These are phyloP conservation scores for Cordyceps militaris DNA, from an alignment of 2,329 filamentous ascomycete genomes.

Conservation along the genomic window DNA sequence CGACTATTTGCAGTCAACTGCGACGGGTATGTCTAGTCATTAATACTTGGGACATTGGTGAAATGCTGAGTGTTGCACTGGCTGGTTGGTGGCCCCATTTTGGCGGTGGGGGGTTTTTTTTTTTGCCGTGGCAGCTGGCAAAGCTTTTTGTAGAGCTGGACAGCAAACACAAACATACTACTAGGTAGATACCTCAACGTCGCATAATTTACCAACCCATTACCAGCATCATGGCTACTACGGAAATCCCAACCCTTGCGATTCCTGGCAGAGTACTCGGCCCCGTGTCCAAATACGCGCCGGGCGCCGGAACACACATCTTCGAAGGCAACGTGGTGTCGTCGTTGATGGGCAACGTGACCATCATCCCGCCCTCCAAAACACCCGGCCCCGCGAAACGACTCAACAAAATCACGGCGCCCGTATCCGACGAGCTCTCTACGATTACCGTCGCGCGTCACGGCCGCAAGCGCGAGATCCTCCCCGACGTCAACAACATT, in stretches of 20 bases:
- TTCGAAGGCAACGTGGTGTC: conserved; percentile 68
- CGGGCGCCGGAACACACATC: conserved; percentile 80
- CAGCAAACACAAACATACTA: background rate
- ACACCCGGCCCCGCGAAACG: conserved; percentile 49
- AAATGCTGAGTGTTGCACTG: too few relatives aligned
- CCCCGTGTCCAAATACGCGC: conserved; percentile 54
- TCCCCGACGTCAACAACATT: conserved; percentile 73
- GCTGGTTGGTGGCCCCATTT: background rate
- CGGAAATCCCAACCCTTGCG: conserved; percentile 47
- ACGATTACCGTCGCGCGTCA: conserved; percentile 50
- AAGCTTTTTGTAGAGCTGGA: conserved; percentile 1
- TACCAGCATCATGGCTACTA: conserved; percentile 25
- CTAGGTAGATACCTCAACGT: background rate
- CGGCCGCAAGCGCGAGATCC: conserved; percentile 55
- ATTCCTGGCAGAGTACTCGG: conserved; percentile 80
- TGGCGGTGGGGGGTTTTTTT: conserved; percentile 2
- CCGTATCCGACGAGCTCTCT: conserved; percentile 37
- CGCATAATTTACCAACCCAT: background rate
- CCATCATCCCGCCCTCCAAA: conserved; percentile 42
- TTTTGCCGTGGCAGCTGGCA: conserved; percentile 3
- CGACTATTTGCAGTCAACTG: too few relatives aligned
- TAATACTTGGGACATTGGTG: too few relatives aligned
- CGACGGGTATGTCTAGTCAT: too few relatives aligned
- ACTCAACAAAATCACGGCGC: conserved; percentile 48
- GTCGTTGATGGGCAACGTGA: conserved; percentile 70